Base-by-base conservation (phyloP, 495 filamentous ascomycete genomes). In the Hyaloscypha variabilis region DNA sequence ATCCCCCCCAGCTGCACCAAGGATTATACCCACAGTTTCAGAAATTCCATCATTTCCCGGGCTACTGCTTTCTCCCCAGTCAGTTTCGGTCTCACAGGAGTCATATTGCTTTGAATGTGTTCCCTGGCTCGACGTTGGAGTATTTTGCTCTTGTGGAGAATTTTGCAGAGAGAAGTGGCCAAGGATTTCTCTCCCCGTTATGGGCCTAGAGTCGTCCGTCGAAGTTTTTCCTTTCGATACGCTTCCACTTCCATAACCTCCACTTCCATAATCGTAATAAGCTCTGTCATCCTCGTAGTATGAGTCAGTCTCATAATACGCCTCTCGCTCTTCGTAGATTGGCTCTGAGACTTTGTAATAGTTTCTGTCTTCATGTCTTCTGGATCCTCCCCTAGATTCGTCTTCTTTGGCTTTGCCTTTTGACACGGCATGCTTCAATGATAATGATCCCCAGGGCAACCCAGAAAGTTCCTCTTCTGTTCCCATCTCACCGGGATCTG, bases 361-460 rank as follows among this genome's bases (percentile, higher is more conserved):
- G 49, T 60, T 63, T 28, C 65, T 62, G 1, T 64, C 64, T 23
- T 63, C 61, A 17, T 70, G 61, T n/a, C 21, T 51, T 46, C 53
- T 51, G 36, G 71, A 70, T 67, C 75, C 54, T 71, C 75, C 5
- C 64, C 74, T 29, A 64, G 73, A 71, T 62, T 75, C 66, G 66
- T 74, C 46, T 69, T 83, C 81, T 28, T 74, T 75, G 46, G 79
- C 77, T 65, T 85, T 82, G 21, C 87, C 86, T 13, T 77, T 74
- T 8, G 80, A 73, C 0, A 89, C 75, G 2, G 88, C 77, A 66
- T 85, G 81, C 28, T 75, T 73, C 76, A 90, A 65, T 63, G 78
- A 84, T 51, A 88, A 58, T 25, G 85, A 79, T 24, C 88, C 88
- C 88, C 88, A 90, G 0, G 87, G 87, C 3, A 90, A 71, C 4